A percentile compares a stretch with the other conserved stretches of the same genome.
These are phyloP conservation scores for Myxozyma geophila DNA, from an alignment of 805 yeast species.

Conservation along the genomic window DNA sequence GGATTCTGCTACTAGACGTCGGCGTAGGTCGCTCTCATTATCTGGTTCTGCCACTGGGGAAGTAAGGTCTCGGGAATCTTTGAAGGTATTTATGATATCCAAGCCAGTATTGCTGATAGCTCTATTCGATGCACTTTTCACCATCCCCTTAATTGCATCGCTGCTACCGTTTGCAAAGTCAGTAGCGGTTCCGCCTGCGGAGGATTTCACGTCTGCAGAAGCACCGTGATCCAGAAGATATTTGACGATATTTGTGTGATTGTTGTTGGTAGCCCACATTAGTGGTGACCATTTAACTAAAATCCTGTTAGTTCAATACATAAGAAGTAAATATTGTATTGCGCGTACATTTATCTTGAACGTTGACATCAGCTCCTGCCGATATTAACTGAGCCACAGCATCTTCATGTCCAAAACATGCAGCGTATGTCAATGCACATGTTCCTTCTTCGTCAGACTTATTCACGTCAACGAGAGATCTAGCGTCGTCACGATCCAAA, in stretches of 20 bases:
- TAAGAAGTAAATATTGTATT: neutral
- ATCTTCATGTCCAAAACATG: constrained; percentile 49
- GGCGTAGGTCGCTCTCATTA: constrained; percentile 33
- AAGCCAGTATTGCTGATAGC: constrained; percentile 14
- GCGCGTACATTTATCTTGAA: constrained; percentile 43
- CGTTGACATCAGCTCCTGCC: constrained; percentile 46
- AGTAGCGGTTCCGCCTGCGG: constrained; percentile 56
- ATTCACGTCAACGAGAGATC: constrained; percentile 43
- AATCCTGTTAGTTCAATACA: neutral
- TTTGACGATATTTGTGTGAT: constrained; percentile 59
- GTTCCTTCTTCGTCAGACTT: constrained; percentile 47
- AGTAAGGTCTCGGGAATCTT: constrained; percentile 31
- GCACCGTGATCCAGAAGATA: constrained; percentile 67
- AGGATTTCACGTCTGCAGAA: constrained; percentile 55
- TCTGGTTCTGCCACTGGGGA: constrained; percentile 1
- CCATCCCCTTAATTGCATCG: constrained; percentile 61
- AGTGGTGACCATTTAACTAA: constrained; percentile 55
- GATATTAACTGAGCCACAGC: constrained; percentile 46
- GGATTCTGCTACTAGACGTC: constrained; percentile 41
- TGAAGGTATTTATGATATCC: constrained; percentile 39
- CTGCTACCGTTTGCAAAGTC: constrained; percentile 59
- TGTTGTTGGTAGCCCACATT: constrained; percentile 83
- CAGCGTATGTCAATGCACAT: constrained; percentile 48
- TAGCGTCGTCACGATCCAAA: constrained; percentile 39
- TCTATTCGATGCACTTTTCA: constrained; percentile 39